These are phyloP conservation scores for Helichrysum umbraculigerum DNA, from an alignment of 129 eudicot species.

Conservation along the genomic window DNA sequence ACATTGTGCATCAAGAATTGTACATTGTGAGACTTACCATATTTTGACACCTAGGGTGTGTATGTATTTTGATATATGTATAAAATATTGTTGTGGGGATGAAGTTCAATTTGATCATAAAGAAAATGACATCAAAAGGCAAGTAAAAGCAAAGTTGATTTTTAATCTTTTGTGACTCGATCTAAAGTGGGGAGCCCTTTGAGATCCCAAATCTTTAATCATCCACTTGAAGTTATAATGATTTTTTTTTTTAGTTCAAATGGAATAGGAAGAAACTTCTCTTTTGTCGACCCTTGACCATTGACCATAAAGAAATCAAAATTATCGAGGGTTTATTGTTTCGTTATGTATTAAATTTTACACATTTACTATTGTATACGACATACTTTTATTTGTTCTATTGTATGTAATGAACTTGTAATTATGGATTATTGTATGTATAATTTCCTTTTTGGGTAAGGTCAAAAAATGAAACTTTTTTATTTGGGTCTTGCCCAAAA, in stretches of 20 bases:
- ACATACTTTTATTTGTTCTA: no score
- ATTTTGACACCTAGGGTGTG: conserved; percentile 16
- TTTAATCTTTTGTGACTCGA: conserved; percentile 5
- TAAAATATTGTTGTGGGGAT: conserved; percentile 12
- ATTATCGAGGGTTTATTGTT: neutral
- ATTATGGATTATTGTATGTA: no score
- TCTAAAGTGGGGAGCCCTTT: conserved; percentile 18
- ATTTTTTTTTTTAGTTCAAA: neutral
- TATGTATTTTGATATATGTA: neutral
- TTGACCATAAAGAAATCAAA: conserved; percentile 18
- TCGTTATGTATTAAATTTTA: no score
- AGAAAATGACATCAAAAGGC: conserved; percentile 20
- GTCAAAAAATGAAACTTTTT: no score
- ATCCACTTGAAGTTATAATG: conserved; percentile 14
- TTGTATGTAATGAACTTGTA: no score
- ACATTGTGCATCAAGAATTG: conserved; percentile 5
- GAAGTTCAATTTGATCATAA: conserved; percentile 18
- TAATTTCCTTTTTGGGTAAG: no score
- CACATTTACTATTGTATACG: no score
- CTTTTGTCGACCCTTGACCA: conserved; percentile 6
- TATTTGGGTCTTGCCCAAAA: no score
- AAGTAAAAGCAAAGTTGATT: conserved; percentile 11
- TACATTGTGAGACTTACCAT: neutral
- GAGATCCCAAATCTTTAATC: conserved; percentile 31
- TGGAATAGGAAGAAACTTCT: conserved; percentile 18